Percentiles rank a stretch among this genome's conserved stretches.
phyloP scores from a whole-genome alignment of 176 grass and related monocot genomes.

The Pontederia paniculata region DNA sequence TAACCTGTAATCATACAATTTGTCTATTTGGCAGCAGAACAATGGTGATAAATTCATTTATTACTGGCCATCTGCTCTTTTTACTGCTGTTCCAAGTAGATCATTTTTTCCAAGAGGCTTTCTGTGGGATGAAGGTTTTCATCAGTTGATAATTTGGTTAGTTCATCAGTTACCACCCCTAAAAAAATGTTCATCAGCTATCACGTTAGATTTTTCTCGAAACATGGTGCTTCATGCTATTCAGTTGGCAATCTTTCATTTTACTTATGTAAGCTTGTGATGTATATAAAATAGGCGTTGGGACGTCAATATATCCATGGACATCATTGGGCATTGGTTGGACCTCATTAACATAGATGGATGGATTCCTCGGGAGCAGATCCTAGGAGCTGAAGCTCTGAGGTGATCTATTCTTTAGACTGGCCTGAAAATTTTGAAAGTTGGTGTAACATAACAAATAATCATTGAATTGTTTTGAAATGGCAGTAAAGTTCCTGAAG shows the following conservation, averaged over 20 bases:
- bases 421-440: neutral
- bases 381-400: conserved; percentile 91
- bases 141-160: conserved; percentile 85
- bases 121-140: conserved; percentile 96
- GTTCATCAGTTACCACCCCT: conserved; percentile 1
- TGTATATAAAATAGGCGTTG: conserved; percentile 42
- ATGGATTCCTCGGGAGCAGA: conserved; percentile 98
- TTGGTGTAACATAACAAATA: conserved; percentile 1
- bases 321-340: conserved; percentile 96
- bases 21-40: conserved; percentile 57
- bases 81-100: conserved; percentile 91
- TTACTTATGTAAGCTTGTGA: neutral
- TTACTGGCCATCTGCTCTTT: conserved; percentile 84
- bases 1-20: conserved; percentile 5
- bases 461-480: conserved; percentile 19
- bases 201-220: neutral
- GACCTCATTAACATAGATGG: conserved; percentile 93
- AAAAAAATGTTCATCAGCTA: too few relatives aligned
- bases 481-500: conserved; percentile 84
- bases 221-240: neutral
- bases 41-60: conserved; percentile 79
- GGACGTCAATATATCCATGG: conserved; percentile 95
- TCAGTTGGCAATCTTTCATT: neutral
- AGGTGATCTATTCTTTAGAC: conserved; percentile 37
- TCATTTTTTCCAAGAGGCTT: conserved; percentile 97